Base-by-base conservation (phyloP, 306 rosid genomes). In the Gastrolobium bilobum region DNA sequence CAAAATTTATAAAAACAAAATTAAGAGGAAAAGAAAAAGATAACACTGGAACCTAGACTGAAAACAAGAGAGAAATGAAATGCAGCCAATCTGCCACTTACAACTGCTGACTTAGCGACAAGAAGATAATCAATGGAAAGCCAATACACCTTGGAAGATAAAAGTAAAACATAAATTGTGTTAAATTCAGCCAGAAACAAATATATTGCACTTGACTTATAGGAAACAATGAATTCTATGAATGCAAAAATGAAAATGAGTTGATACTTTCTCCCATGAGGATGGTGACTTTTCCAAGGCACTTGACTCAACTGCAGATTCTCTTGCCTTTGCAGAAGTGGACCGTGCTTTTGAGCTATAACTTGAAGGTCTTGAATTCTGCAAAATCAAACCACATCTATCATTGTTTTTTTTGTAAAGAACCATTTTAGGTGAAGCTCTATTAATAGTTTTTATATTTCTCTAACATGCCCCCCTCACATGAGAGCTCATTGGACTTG, bases 21-120 rank as follows among this genome's bases (percentile, higher is more conserved):
- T 51, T 34, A 64, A 29, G 71, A 44, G 50, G 26, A 53, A 60
- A 30, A 26, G 14, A 11, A 42, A 71, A 56, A 62, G 47, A 50
- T 26, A 34, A 35, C 26, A 39, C 6, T 50, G 11, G 37, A 68
- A 67, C 15, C 9, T 53, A 69, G 65, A 75, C 30, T n/a, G 2
- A 75, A 56, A 58, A 37, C 8, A 0, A 7, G 64, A 70, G 53
- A 76, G 46, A 20, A 58, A 40, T 6, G 29, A 82, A 54, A 43
- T 14, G 56, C 3, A 64, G 68, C 70, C 70, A 61, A 47, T 64
- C 43, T 33, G 46, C 61, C 73, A 89, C 97, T 90, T 85, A 94
- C 98, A 76, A 88, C 86, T 75, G 97, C 97, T 7, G 94, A 87
- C 85, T 89, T 89, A 47, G 97, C 98, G 58, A 90, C 94, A 71